These are phyloP conservation scores for Bipolaris victoriae DNA, from an alignment of 2,329 filamentous ascomycete genomes.

Conservation along the genomic window DNA sequence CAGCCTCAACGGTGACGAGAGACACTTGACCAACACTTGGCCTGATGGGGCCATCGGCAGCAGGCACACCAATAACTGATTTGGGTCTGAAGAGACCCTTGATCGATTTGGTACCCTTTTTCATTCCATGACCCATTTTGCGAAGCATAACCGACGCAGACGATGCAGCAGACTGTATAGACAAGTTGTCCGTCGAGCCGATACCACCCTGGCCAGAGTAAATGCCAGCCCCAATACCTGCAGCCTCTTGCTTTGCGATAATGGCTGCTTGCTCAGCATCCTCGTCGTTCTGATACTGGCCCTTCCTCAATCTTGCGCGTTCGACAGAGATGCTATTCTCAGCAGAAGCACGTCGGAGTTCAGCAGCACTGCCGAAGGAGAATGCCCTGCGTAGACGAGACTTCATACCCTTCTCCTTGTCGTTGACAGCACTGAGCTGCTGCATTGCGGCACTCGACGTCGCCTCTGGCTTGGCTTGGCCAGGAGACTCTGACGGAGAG, in stretches of 20 bases:
- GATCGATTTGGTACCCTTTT: conserved; percentile 87
- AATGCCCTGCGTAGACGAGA: conserved; percentile 88
- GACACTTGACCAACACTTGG: conserved; percentile 84
- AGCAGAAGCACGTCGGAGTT: conserved; percentile 77
- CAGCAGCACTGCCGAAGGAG: conserved; percentile 94
- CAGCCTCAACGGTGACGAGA: conserved; percentile 94
- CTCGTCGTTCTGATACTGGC: conserved; percentile 63
- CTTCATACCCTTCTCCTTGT: conserved; percentile 85
- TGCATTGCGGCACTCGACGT: conserved; percentile 74
- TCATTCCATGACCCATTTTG: conserved; percentile 99
- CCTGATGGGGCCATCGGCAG: conserved; percentile 70
- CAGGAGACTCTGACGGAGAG: conserved; percentile 43
- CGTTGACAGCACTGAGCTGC: conserved; percentile 84
- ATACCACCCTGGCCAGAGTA: conserved; percentile 88
- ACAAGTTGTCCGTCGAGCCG: conserved; percentile 93
- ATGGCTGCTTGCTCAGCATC: conserved; percentile 92
- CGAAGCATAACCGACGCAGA: conserved; percentile 93
- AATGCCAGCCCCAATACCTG: conserved; percentile 89
- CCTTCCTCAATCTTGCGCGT: conserved; percentile 62
- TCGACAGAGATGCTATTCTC: conserved; percentile 62
- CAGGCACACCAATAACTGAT: conserved; percentile 79
- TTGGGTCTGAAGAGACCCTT: conserved; percentile 96
- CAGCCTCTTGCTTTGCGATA: conserved; percentile 88
- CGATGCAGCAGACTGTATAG: conserved; percentile 86
- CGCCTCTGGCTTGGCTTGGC: conserved; percentile 22